Conservation (phyloP, 176 grass and related monocot genomes). For the Poa pratensis region DNA sequence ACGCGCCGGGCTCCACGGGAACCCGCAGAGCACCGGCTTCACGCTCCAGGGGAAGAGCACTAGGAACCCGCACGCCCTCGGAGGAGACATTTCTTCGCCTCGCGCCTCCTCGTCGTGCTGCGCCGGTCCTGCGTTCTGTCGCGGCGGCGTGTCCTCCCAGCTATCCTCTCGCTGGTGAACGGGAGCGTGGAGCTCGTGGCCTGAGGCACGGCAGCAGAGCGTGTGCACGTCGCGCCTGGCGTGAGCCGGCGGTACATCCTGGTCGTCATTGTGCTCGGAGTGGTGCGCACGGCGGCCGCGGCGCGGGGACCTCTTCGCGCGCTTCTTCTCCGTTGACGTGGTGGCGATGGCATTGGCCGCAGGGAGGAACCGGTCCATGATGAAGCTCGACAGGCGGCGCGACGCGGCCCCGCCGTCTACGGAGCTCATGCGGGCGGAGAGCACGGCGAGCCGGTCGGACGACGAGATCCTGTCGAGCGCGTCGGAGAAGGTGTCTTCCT, state of each 20-base stretch:
- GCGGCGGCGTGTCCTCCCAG: background rate
- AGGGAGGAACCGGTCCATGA: constrained; percentile 94
- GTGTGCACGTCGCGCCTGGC: background rate
- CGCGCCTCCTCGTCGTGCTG: constrained; percentile 27
- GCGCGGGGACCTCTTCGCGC: constrained; percentile 31
- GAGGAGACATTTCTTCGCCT: background rate
- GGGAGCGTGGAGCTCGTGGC: background rate
- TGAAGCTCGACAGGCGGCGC: constrained; percentile 69
- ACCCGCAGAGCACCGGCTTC: constrained; percentile 69
- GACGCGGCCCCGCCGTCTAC: constrained; percentile 58
- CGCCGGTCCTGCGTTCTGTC: background rate
- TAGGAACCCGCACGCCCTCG: constrained; percentile 68
- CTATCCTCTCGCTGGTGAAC: constrained; percentile 10
- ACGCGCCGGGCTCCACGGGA: constrained; percentile 51
- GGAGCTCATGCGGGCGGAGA: constrained; percentile 71
- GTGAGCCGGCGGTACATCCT: background rate
- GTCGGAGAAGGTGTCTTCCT: constrained; percentile 64
- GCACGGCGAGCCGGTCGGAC: constrained; percentile 68
- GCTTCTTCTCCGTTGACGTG: constrained; percentile 55
- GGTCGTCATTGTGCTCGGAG: constrained; percentile 15
- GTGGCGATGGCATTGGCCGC: constrained; percentile 82
- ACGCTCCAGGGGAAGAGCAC: constrained; percentile 80
- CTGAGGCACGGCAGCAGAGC: constrained; percentile 7
- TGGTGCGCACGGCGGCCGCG: constrained; percentile 15
- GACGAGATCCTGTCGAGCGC: constrained; percentile 66